phyloP scores from a whole-genome alignment of 202 grass and related monocot species.

The Thinopyrum obtusiflorum region DNA sequence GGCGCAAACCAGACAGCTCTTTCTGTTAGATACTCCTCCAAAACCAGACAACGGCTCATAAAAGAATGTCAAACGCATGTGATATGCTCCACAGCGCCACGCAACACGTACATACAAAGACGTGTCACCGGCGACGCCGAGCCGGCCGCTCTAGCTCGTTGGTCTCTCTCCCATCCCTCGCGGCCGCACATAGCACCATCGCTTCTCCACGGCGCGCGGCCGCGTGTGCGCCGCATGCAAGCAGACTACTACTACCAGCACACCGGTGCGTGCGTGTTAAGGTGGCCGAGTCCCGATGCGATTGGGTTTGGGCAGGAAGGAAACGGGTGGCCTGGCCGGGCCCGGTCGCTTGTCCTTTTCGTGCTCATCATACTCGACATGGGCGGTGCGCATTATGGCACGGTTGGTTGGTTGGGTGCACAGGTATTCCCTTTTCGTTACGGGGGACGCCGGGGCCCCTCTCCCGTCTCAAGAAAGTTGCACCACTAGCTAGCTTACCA shows the following conservation, averaged over 20 bases:
- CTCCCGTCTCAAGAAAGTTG: not conserved
- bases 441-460: not conserved
- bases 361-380: constrained; percentile 13
- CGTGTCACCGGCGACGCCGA: not conserved
- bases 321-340: constrained; percentile 4
- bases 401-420: constrained; percentile 2
- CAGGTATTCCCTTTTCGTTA: not conserved
- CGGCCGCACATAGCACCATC: not conserved
- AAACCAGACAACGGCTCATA: too few relatives aligned
- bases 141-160: not conserved
- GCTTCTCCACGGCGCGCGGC: not conserved
- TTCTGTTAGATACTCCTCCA: too few relatives aligned
- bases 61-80: not conserved
- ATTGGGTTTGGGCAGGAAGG: not conserved
- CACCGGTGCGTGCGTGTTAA: not conserved
- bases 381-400: constrained; percentile 29
- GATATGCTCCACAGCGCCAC: not conserved
- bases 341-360: not conserved
- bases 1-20: too few relatives aligned
- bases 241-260: too few relatives aligned
- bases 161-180: too few relatives aligned
- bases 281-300: constrained; percentile 4
- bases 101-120: not conserved
- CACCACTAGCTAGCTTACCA: not conserved
- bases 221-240: constrained; percentile 1